Evolutionary conservation across 306 rosid species (phyloP).

Genomic region (Vigna unguiculata): DNA sequence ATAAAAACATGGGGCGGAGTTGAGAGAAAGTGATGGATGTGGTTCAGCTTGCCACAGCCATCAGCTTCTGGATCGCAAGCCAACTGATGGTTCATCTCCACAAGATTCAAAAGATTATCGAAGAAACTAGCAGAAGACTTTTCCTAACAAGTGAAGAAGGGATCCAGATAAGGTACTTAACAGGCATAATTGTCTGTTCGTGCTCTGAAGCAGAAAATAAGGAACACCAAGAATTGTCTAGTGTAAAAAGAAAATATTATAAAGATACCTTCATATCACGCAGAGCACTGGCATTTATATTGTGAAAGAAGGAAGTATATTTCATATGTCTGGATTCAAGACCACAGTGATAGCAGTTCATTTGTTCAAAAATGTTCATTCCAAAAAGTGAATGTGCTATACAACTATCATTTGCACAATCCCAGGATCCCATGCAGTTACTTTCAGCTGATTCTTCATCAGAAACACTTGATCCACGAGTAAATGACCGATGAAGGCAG

Average conservation of each 20-base stretch:
- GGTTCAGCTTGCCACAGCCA: slow-evolving; percentile 92
- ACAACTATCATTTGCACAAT: slow-evolving; percentile 79
- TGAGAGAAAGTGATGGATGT: slow-evolving; percentile 89
- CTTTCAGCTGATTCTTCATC: slow-evolving; percentile 75
- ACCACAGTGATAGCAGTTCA: slow-evolving; percentile 87
- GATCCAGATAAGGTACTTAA: slow-evolving; percentile 41
- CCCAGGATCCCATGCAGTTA: slow-evolving; percentile 76
- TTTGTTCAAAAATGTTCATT: slow-evolving; percentile 87
- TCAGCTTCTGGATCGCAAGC: slow-evolving; percentile 84
- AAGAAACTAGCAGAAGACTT: slow-evolving; percentile 74
- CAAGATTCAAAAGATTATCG: slow-evolving; percentile 80
- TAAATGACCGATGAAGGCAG: slow-evolving; percentile 88
- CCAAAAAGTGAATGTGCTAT: slow-evolving; percentile 92
- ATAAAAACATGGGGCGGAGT: slow-evolving; percentile 89
- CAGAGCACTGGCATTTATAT: slow-evolving; percentile 93
- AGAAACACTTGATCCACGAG: slow-evolving; percentile 62
- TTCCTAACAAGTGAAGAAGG: slow-evolving; percentile 58
- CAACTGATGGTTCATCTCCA: slow-evolving; percentile 90
- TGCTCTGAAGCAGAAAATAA: slow-evolving; percentile 36
- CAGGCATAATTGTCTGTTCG: slow-evolving; percentile 35
- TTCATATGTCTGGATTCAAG: slow-evolving; percentile 85
- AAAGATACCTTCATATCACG: slow-evolving; percentile 84
- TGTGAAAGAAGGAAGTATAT: slow-evolving; percentile 95
- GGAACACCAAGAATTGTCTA: slow-evolving; percentile 5
- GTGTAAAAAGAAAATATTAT: slow-evolving; percentile 14